Base-by-base conservation (phyloP, 331 rosid genomes). In the Erythrophleum ivorense region DNA sequence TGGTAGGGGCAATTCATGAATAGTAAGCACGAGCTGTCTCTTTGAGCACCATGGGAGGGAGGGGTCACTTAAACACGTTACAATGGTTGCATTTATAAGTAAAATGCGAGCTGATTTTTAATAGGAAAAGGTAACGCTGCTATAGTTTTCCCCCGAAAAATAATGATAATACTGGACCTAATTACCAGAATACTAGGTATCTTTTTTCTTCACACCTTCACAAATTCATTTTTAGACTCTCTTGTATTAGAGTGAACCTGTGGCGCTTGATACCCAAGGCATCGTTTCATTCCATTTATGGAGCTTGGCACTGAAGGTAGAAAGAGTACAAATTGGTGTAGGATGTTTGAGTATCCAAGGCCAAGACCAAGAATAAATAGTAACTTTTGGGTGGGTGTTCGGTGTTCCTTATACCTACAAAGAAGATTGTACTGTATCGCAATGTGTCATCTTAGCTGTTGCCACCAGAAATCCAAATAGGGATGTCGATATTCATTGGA, bases 21-120 rank as follows among this genome's bases (percentile, higher is more conserved):
- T 19, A 50, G 81, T 15, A 60, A 24, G 80, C 80, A 76, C 80
- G 71, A 48, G 80, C 55, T 76, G 71, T 76, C 71, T 76, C 43
- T 7, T 46, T 3, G 71, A 21, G 58, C 71, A 46, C 43, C 80
- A 59, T 11, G 2, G 40, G 66, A 4, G 78, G 21, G 34, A 36
- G n/a, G 19, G 50, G 66, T 73, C 65, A 11, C 78, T 14, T 16
- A 36, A 5, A 7, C 9, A 6, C 21, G 75, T 46, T 70, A 14
- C 12, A 36, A 12, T 43, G 52, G 45, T 58, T 52, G 31, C 38
- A 70, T 57, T 46, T 45, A 38, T 3, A 71, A 8, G 50, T 43
- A 31, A 70, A 70, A 19, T 21, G 66, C 33, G 21, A 52, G 13
- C 60, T 80, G 19, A 80, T 72, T 72, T 60, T 71, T 33, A 12